phyloP scores from a whole-genome alignment of 495 filamentous ascomycete genomes.

The Neurospora intermedia region DNA sequence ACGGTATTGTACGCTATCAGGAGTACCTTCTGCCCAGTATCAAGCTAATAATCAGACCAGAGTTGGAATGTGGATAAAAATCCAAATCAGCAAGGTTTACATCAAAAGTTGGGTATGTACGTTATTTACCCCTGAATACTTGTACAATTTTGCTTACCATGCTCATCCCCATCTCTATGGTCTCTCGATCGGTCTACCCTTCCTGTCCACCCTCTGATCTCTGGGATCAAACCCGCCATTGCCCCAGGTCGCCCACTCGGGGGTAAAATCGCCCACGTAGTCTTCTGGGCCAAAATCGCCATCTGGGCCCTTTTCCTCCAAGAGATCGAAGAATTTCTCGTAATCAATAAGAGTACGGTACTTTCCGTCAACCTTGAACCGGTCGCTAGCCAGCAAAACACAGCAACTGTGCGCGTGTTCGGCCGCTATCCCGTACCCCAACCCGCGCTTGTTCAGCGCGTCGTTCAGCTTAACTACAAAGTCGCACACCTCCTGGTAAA shows the following conservation, averaged over 20 bases:
- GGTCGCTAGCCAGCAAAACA: slow-evolving; percentile 65
- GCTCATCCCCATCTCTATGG: slow-evolving; percentile 4
- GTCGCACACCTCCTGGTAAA: slow-evolving; percentile 73
- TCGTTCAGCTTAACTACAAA: slow-evolving; percentile 67
- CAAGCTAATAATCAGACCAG: too few relatives aligned
- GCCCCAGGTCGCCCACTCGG: slow-evolving; percentile 92
- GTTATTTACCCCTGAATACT: not conserved
- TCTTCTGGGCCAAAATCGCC: slow-evolving; percentile 76
- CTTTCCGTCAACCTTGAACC: slow-evolving; percentile 60
- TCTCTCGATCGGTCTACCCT: slow-evolving; percentile 45
- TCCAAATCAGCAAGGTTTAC: not conserved
- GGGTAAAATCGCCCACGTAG: slow-evolving; percentile 72
- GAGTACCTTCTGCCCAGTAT: too few relatives aligned
- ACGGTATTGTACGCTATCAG: too few relatives aligned
- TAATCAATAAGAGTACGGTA: slow-evolving; percentile 94
- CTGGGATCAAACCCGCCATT: slow-evolving; percentile 87
- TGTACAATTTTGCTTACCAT: not conserved
- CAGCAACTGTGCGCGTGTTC: slow-evolving; percentile 95
- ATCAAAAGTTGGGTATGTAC: not conserved
- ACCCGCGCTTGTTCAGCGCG: slow-evolving; percentile 53
- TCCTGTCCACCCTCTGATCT: slow-evolving; percentile 73
- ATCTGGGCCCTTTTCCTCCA: slow-evolving; percentile 54
- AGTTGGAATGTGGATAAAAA: not conserved
- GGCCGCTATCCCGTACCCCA: slow-evolving; percentile 82
- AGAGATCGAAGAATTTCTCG: slow-evolving; percentile 72